A percentile compares a stretch with the other conserved stretches of the same genome.
phyloP scores from a whole-genome alignment of 2,329 filamentous ascomycete species.

The Aspergillus uvarum region DNA sequence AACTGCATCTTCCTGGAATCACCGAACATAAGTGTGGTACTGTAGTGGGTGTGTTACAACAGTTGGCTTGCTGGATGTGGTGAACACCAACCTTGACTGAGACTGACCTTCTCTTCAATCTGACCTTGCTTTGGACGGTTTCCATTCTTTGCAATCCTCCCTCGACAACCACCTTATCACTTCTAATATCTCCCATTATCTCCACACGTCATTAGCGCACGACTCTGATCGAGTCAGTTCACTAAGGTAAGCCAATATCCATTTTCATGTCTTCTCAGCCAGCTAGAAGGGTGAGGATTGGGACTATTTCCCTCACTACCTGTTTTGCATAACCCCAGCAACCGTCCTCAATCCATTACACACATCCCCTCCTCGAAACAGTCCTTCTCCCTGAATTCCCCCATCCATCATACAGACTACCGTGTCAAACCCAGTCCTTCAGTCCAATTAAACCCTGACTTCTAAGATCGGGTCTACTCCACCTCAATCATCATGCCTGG shows the following conservation, averaged over 20 bases:
- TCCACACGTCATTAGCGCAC: neutral
- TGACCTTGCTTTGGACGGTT: neutral
- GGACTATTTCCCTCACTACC: neutral
- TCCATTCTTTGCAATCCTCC: neutral
- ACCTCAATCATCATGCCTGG: conserved; percentile 6
- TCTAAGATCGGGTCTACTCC: neutral
- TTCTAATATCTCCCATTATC: no score
- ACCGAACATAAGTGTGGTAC: no score
- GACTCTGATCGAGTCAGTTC: neutral
- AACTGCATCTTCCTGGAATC: no score
- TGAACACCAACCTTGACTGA: no score
- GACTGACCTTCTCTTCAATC: neutral
- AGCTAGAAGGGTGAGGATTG: no score
- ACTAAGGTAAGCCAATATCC: neutral
- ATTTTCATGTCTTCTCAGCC: neutral
- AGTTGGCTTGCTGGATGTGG: neutral
- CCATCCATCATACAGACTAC: neutral
- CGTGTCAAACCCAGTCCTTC: neutral
- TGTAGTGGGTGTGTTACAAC: neutral
- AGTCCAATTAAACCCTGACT: no score
- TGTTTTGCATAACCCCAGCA: neutral
- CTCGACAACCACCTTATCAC: neutral
- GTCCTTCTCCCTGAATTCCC: neutral
- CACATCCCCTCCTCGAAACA: neutral
- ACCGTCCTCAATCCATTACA: neutral